phyloP scores from a whole-genome alignment of 2,329 filamentous ascomycete species.

The Drechslerella dactyloides region DNA sequence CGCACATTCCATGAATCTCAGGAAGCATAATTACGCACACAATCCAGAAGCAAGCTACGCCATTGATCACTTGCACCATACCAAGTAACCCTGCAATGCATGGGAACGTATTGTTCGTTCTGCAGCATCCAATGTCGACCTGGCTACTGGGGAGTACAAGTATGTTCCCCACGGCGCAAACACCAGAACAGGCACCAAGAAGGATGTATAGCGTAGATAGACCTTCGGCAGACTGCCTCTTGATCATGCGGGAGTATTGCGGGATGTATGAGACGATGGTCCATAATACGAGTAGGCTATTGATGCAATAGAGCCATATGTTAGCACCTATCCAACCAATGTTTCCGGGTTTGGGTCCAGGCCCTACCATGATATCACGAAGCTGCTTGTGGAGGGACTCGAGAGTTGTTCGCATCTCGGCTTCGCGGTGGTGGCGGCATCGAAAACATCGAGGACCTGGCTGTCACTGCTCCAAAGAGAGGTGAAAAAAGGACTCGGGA shows the following conservation, averaged over 20 bases:
- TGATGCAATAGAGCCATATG: background rate
- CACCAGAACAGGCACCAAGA: conserved; percentile 31
- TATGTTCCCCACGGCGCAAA: conserved; percentile 48
- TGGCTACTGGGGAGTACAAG: conserved; percentile 52
- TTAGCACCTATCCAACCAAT: background rate
- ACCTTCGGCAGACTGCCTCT: conserved; percentile 39
- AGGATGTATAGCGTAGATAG: conserved; percentile 42
- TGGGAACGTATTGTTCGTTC: conserved; percentile 49
- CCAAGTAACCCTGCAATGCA: conserved; percentile 52
- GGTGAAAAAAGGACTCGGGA: conserved; percentile 25
- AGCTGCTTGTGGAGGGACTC: conserved; percentile 28
- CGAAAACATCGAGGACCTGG: background rate
- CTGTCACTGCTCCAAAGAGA: background rate
- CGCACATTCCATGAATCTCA: background rate
- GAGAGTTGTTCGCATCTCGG: conserved; percentile 40
- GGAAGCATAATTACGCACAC: conserved; percentile 26
- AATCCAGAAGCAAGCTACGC: conserved; percentile 52
- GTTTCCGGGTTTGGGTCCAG: background rate
- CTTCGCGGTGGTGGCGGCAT: background rate
- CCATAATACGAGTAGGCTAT: conserved; percentile 26
- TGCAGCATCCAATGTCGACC: conserved; percentile 52
- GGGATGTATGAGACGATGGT: conserved; percentile 45
- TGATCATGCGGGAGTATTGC: conserved; percentile 42
- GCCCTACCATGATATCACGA: conserved; percentile 30
- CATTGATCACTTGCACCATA: conserved; percentile 52